Percentiles rank a stretch among this genome's conserved stretches.
Evolutionary conservation across 2,329 filamentous ascomycete species (phyloP).

Genomic region (Aplosporella prunicola): DNA sequence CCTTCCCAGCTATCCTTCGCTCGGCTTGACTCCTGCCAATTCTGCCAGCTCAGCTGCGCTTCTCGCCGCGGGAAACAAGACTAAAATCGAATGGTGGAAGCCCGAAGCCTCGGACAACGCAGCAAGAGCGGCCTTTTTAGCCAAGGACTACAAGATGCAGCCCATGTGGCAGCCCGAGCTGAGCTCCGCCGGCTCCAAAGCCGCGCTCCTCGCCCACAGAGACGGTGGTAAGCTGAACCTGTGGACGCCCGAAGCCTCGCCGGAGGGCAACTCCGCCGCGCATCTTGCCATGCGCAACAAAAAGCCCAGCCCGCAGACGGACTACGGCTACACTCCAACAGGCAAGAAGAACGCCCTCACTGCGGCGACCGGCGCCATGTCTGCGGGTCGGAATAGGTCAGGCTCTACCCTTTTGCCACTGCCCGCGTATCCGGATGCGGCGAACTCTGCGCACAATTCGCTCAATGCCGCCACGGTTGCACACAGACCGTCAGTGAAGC

Average conservation of each 20-base stretch:
- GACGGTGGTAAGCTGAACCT: constrained; percentile 43
- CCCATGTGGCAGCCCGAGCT: constrained; percentile 55
- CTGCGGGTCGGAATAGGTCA: constrained; percentile 49
- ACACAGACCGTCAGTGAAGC: constrained; percentile 40
- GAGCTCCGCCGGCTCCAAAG: constrained; percentile 60
- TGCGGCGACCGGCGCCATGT: constrained; percentile 71
- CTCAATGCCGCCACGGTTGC: constrained; percentile 64
- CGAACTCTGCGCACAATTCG: constrained; percentile 56
- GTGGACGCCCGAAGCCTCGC: constrained; percentile 39
- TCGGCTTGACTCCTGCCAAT: constrained; percentile 47
- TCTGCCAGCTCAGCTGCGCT: constrained; percentile 68
- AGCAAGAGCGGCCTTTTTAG: constrained; percentile 48
- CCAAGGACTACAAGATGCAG: constrained; percentile 51
- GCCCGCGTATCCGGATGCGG: constrained; percentile 44
- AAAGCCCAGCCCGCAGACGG: constrained; percentile 34
- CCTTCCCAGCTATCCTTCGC: constrained; percentile 64
- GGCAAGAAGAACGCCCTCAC: constrained; percentile 57
- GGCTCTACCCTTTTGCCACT: constrained; percentile 46
- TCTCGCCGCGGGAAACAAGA: constrained; percentile 63
- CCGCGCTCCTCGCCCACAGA: constrained; percentile 57
- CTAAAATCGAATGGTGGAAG: constrained; percentile 56
- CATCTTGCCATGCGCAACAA: constrained; percentile 55
- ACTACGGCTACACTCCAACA: constrained; percentile 40
- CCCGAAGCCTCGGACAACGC: constrained; percentile 51
- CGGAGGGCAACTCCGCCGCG: constrained; percentile 58